Evolutionary conservation across 2,329 filamentous ascomycete genomes (phyloP).

Genomic region (Talaromyces sp.): DNA sequence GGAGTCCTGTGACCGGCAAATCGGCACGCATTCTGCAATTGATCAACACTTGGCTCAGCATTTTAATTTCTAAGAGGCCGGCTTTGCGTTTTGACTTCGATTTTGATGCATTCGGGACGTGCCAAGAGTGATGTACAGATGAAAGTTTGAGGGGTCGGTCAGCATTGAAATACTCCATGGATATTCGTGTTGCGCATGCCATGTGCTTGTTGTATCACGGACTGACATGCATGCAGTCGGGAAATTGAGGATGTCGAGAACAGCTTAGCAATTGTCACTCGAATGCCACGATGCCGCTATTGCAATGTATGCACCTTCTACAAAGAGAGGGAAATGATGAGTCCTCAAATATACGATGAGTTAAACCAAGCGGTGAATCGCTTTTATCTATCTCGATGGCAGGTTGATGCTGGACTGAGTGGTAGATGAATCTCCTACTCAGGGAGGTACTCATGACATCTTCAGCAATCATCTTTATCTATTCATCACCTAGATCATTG

Average conservation of each 20-base stretch:
- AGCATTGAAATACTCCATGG: not conserved
- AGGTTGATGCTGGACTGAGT: not conserved
- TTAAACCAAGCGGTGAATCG: not conserved
- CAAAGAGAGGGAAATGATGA: not conserved
- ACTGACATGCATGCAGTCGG: not conserved
- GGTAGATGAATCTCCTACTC: not conserved
- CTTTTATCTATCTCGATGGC: not conserved
- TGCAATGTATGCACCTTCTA: not conserved
- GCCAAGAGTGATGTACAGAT: not conserved
- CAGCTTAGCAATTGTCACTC: not conserved
- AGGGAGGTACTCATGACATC: not conserved
- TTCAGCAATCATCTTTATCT: not conserved
- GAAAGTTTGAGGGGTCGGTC: not conserved
- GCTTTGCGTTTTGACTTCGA: not conserved
- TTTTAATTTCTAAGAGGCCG: not conserved
- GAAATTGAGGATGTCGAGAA: not conserved
- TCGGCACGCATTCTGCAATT: not conserved
- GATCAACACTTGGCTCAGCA: not conserved
- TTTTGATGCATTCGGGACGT: not conserved
- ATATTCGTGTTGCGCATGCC: not conserved
- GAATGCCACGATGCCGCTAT: not conserved
- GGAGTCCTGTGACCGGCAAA: conserved; percentile 7
- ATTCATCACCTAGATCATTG: not conserved
- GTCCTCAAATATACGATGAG: not conserved
- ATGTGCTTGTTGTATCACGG: not conserved